phyloP scores from a whole-genome alignment of 495 filamentous ascomycete species.

The Usnea hakonensis region DNA sequence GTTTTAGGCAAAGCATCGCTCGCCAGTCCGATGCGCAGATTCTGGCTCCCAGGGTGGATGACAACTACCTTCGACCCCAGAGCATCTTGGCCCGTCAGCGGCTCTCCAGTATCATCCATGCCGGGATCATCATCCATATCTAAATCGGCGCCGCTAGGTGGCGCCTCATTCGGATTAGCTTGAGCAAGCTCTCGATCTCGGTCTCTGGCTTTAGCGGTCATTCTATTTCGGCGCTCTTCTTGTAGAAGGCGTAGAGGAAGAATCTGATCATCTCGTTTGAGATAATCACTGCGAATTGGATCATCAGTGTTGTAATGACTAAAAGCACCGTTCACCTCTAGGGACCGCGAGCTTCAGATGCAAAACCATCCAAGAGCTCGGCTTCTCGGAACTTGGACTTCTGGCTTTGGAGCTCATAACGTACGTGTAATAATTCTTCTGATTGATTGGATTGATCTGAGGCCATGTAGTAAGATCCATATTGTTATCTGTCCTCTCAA shows the following conservation, averaged over 20 bases:
- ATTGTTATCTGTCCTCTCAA: conserved; percentile 94
- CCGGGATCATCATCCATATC: conserved; percentile 54
- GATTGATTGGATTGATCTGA: conserved; percentile 84
- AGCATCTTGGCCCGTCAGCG: conserved; percentile 50
- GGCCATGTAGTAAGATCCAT: conserved; percentile 94
- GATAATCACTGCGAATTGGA: conserved; percentile 62
- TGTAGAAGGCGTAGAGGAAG: conserved; percentile 78
- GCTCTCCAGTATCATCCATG: conserved; percentile 57
- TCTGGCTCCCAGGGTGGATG: conserved; percentile 97
- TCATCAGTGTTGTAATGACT: not conserved
- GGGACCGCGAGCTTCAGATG: not conserved
- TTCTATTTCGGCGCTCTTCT: conserved; percentile 69
- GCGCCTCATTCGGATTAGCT: conserved; percentile 42
- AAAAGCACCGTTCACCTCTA: not conserved
- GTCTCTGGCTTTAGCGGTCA: conserved; percentile 78
- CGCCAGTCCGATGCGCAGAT: conserved; percentile 82
- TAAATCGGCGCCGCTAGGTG: conserved; percentile 42
- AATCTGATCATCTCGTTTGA: conserved; percentile 96
- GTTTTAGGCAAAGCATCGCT: conserved; percentile 93
- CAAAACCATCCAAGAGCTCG: not conserved
- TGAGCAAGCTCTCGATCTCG: conserved; percentile 75
- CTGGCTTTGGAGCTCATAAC: conserved; percentile 27
- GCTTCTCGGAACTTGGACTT: not conserved
- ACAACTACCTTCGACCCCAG: conserved; percentile 87
- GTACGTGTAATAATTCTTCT: conserved; percentile 99